Base-by-base conservation (phyloP, 1,284 basidiomycete species). In the Ceratobasidium sp. region DNA sequence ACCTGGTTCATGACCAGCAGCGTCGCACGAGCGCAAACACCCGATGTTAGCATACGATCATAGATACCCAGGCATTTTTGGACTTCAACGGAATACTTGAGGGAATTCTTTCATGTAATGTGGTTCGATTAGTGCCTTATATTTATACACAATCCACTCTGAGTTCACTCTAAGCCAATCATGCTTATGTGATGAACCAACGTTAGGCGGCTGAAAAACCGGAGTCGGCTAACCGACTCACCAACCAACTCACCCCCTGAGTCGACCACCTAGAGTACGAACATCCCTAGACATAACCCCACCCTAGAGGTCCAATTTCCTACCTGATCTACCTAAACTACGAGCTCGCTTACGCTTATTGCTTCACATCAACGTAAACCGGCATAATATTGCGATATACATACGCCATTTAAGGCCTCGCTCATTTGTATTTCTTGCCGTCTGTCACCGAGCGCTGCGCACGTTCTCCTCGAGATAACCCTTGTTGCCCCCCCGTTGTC, bases 1-100 rank as follows among this genome's bases (percentile, higher is more conserved):
- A 74, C 71, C 8, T 74, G 71, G 71, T 74, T 74, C 33, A 74
- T 74, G 71, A 74, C 71, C 8, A 62, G 71, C 16, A 35, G 59
- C 35, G 59, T 74, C 27, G 54, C n/a, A 16, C 57, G 71, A 62
- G 57, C 71, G 20, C 71, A 74, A n/a, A 64, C 71, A 3, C 71
- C 71, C 30, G 71, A 74, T n/a, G 57, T 64, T 33, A 33, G 35
- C 54, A 41, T 33, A 20, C 50, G 59, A 27, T 33, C 46, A 23
- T 57, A 57, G 52, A 57, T 27, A 57, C 35, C 23, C 23, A 33
- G 38, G n/a, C 38, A 41, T 7, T 35, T 57, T 60, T 57, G 54
- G 27, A 57, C 27, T 57, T 3, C n/a, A 57, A 57, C 27, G 54
- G 57, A 35, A 33, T 10, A 60, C 33, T 60, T 5, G 33, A 35